These are phyloP conservation scores for Dinochytrium kinnereticum DNA, from an alignment of 371 early-diverging fungal genomes.

Conservation along the genomic window DNA sequence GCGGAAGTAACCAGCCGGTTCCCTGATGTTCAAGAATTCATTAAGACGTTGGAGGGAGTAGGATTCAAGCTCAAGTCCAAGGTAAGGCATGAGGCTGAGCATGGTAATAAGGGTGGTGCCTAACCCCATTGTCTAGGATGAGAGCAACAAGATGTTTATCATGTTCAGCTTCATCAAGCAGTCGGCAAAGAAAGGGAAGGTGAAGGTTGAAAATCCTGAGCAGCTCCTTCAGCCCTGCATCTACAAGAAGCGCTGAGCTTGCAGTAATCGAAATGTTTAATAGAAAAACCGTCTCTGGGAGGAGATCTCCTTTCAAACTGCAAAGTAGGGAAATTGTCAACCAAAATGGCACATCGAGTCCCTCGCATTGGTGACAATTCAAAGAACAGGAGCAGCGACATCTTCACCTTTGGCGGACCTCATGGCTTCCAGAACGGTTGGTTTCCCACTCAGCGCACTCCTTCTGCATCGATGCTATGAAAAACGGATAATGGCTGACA, in stretches of 20 bases:
- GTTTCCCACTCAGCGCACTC: too few relatives aligned
- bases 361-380: conserved; percentile 45
- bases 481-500: background rate
- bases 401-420: conserved; percentile 46
- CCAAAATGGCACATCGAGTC: conserved; percentile 5
- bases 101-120: too few relatives aligned
- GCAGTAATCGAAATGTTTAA: too few relatives aligned
- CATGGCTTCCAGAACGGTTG: conserved; percentile 28
- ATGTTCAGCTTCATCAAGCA: conserved; percentile 80
- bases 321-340: background rate
- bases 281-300: too few relatives aligned
- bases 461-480: too few relatives aligned
- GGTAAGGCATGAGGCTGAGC: conserved; percentile 55
- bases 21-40: conserved; percentile 78
- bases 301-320: too few relatives aligned
- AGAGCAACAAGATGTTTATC: conserved; percentile 89
- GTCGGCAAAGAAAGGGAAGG: background rate
- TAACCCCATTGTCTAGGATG: conserved; percentile 75
- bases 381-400: conserved; percentile 41
- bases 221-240: conserved; percentile 33
- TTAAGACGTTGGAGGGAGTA: conserved; percentile 65
- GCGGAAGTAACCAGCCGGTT: conserved; percentile 94
- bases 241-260: conserved; percentile 21
- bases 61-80: conserved; percentile 78
- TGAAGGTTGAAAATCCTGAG: background rate